Conservation (phyloP, 1,284 basidiomycete genomes). For the Puccinia sorghi region DNA sequence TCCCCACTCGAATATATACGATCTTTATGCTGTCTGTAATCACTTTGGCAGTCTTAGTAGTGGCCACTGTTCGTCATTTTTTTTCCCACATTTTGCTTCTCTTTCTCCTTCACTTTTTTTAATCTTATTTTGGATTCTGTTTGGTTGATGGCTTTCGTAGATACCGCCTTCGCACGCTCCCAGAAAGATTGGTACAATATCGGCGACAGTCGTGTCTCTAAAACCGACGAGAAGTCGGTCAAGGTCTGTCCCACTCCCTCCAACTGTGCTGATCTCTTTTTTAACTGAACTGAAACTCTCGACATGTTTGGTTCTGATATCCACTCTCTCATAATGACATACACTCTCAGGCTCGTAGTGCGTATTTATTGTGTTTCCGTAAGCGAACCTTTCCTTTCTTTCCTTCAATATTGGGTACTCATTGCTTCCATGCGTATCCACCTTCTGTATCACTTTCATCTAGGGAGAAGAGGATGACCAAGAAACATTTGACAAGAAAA, state of each 20-base stretch:
- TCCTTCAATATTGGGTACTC: background rate
- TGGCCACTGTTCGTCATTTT: slow-evolving; percentile 55
- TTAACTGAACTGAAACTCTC: background rate
- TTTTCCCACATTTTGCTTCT: background rate
- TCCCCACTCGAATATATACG: slow-evolving; percentile 58
- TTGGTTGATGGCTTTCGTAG: background rate
- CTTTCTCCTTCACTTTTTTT: background rate
- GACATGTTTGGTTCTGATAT: background rate
- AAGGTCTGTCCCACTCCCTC: slow-evolving; percentile 11
- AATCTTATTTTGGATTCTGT: too few relatives aligned
- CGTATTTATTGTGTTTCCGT: slow-evolving; percentile 48
- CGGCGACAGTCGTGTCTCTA: slow-evolving; percentile 48
- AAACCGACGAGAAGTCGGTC: slow-evolving; percentile 46
- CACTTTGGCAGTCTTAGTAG: slow-evolving; percentile 58
- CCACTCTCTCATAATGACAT: background rate
- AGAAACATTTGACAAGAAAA: background rate
- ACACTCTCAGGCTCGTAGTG: slow-evolving; percentile 37
- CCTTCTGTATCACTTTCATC: background rate
- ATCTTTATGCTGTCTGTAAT: slow-evolving; percentile 60
- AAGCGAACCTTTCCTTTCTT: background rate
- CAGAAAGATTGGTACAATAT: slow-evolving; percentile 51
- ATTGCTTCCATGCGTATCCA: background rate
- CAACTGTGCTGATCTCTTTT: background rate
- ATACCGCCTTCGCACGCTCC: slow-evolving; percentile 49
- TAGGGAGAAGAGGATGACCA: slow-evolving; percentile 1